Conservation (phyloP, 192 early-diverging fungal species). For the Backusella parvicylindrica region DNA sequence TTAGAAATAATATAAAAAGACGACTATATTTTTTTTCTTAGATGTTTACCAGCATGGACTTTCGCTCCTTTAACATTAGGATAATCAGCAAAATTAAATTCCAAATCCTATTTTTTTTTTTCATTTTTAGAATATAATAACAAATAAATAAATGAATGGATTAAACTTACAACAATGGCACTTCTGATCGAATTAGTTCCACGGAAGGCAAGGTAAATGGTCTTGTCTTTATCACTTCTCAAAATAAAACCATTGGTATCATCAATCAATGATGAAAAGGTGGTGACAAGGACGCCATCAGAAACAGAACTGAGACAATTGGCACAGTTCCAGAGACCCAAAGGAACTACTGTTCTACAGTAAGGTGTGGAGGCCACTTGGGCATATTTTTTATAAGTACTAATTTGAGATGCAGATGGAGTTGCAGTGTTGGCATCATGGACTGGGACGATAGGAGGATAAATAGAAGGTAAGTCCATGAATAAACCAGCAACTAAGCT, state of each 20-base stretch:
- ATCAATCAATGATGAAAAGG: background rate
- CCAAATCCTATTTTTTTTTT: constrained; percentile 3
- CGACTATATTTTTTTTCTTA: too few relatives aligned
- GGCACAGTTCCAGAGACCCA: background rate
- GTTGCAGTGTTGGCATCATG: background rate
- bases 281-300: background rate
- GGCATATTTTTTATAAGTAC: background rate
- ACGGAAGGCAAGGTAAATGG: constrained; percentile 6
- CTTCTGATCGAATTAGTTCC: background rate
- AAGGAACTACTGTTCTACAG: background rate
- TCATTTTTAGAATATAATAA: background rate
- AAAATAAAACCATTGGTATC: constrained; percentile 5
- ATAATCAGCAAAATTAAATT: background rate
- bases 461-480: background rate
- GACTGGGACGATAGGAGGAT: background rate
- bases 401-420: background rate
- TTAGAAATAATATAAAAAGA: background rate
- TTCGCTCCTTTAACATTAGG: background rate
- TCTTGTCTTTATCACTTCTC: constrained; percentile 1
- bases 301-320: background rate
- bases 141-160: too few relatives aligned
- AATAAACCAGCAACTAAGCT: background rate
- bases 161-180: constrained; percentile 11
- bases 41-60: constrained; percentile 10
- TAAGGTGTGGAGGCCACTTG: background rate